A percentile compares a stretch with the other conserved stretches of the same genome.
Evolutionary conservation across 345 rosid species (phyloP).

Genomic region (Kernera saxatilis): DNA sequence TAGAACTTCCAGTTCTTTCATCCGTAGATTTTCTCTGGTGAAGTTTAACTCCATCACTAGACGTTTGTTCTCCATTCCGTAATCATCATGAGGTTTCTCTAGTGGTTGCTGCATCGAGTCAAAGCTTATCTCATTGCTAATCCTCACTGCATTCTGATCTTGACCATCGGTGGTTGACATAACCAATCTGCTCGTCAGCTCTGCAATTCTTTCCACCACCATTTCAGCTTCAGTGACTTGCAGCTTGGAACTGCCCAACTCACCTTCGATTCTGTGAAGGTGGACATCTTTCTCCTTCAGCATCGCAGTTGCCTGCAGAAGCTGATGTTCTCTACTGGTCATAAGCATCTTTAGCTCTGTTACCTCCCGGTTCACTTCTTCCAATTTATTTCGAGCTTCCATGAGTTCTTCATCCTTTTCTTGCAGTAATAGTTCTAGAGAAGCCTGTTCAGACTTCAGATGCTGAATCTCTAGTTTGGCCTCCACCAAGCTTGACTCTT

Average conservation of each 20-base stretch:
- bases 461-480: conserved; percentile 81
- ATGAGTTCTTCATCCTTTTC: conserved; percentile 62
- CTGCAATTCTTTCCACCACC: conserved; percentile 55
- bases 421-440: conserved; percentile 54
- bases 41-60: conserved; percentile 58
- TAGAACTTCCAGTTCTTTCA: conserved; percentile 64
- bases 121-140: conserved; percentile 8
- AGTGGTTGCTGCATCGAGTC: conserved; percentile 32
- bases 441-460: conserved; percentile 63
- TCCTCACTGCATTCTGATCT: conserved; percentile 10
- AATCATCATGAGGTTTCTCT: conserved; percentile 33
- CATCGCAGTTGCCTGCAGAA: conserved; percentile 43
- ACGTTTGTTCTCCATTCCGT: conserved; percentile 44
- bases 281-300: conserved; percentile 71
- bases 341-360: conserved; percentile 51
- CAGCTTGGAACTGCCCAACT: conserved; percentile 47
- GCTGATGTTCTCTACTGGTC: conserved; percentile 56
- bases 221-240: conserved; percentile 63
- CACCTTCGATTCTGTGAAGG: conserved; percentile 46
- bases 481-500: conserved; percentile 69
- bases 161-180: conserved; percentile 38
- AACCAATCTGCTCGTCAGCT: conserved; percentile 53
- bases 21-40: conserved; percentile 50
- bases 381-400: conserved; percentile 45
- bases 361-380: conserved; percentile 57